Evolutionary conservation across 306 rosid genomes (phyloP).

Genomic region (Cucurbita ficifolia): DNA sequence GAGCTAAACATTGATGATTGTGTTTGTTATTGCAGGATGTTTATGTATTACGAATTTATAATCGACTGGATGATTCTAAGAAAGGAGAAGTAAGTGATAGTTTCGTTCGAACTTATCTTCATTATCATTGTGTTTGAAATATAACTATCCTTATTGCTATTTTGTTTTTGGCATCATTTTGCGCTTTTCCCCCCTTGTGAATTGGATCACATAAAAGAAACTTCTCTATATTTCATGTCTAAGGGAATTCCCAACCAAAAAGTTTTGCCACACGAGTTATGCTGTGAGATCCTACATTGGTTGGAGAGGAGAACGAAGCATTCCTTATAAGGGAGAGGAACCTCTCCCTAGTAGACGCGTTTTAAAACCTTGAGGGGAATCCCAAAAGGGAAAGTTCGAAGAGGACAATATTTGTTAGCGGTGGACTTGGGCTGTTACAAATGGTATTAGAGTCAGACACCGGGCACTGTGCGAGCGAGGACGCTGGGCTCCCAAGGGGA

Average conservation of each 20-base stretch:
- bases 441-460: no score
- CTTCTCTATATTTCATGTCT: not conserved
- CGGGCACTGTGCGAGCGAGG: no score
- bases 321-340: no score
- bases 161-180: not conserved
- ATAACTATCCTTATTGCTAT: not conserved
- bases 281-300: no score
- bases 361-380: no score
- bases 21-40: conserved; percentile 38
- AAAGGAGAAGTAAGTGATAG: conserved; percentile 76
- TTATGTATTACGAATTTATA: conserved; percentile 58
- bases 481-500: no score
- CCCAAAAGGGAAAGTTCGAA: no score
- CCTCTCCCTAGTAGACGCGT: no score
- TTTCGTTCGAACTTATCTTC: not conserved
- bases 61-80: conserved; percentile 59
- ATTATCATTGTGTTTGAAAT: conserved; percentile 1
- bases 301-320: no score
- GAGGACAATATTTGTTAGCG: no score
- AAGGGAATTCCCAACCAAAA: not conserved
- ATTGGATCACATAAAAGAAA: not conserved
- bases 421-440: no score
- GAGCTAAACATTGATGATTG: conserved; percentile 12
- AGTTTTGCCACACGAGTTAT: not conserved
- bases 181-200: not conserved